Evolutionary conservation across 2,329 filamentous ascomycete genomes (phyloP), one percentile per base, ranked within the genome.

Genomic region (Fusarium caatingaense): DNA sequence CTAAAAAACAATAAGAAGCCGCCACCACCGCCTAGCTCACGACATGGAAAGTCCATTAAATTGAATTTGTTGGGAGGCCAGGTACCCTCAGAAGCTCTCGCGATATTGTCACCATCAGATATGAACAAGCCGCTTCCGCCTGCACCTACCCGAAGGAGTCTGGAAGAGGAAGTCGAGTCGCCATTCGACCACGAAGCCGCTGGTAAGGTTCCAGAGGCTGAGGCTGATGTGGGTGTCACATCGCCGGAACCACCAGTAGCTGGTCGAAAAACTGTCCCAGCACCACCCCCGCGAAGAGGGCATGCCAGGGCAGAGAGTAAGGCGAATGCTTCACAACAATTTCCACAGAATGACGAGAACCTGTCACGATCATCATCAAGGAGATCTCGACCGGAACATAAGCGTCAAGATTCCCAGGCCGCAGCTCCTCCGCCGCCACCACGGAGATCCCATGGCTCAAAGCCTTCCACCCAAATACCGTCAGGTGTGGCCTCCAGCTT

Each of bases 21-120:
- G 68, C 91, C 91, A 16, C 92, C 92, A 9, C 92, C 92, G 23
- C 85, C 85, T 13, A 93, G 87, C 76, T 93, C 91, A 54, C 88
- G 92, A 57, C 92, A 94, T 80, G 93, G 93, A 7, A 94, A 91
- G 78, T 85, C 90, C 20, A 91, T 95, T 69, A 88, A 85, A 69
- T 82, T 45, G 81, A 81, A 80, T 55, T 77, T 83, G 62, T 71
- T 82, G 76, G 60, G 63, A 21, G 51, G 42, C 3, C 45, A 80
- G 76, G 76, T 79, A 69, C 60, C 66, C 34, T 37, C 61, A 3
- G 70, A 69, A 54, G 65, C 63, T 37, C 70, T 72, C 15, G 48
- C 55, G 23, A 58, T 62, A 9, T 64, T 69, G 46, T 71, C 72
- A 12, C 51, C 72, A 20, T 70, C 73, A 9, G 71, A 75, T 18